These are phyloP conservation scores for Abrus pulchellus DNA, from an alignment of 306 rosid species.

Conservation along the genomic window DNA sequence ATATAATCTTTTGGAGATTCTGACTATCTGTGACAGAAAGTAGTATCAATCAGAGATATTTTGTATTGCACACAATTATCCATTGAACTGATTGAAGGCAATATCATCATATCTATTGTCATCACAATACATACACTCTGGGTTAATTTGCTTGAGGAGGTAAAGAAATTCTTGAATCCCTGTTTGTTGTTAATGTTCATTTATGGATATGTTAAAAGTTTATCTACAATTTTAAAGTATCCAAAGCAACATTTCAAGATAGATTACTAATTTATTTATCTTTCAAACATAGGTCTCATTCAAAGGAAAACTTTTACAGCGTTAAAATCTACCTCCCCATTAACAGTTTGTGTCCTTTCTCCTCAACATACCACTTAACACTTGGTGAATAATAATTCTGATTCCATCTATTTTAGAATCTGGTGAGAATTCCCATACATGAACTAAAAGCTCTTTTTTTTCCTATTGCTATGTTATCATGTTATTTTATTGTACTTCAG, in stretches of 20 bases:
- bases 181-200: conserved; percentile 38
- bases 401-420: conserved; percentile 46
- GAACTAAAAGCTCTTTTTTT: conserved; percentile 37
- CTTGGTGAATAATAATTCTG: conserved; percentile 39
- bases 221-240: neutral
- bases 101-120: conserved; percentile 46
- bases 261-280: neutral
- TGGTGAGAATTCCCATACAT: conserved; percentile 42
- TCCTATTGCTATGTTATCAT: neutral
- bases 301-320: neutral
- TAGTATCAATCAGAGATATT: conserved; percentile 44
- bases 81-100: conserved; percentile 34
- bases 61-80: conserved; percentile 35
- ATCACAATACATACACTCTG: conserved; percentile 39
- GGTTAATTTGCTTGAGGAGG: conserved; percentile 56
- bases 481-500: conserved; percentile 11
- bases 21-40: conserved; percentile 49
- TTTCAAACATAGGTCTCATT: conserved; percentile 3
- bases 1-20: conserved; percentile 55
- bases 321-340: neutral
- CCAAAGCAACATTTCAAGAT: conserved; percentile 12
- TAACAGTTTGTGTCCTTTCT: conserved; percentile 34
- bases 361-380: conserved; percentile 31
- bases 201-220: conserved; percentile 30
- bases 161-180: conserved; percentile 43